Percentiles rank a stretch among this genome's conserved stretches.
Conservation (phyloP, 441 rosid genomes). For the Breynia disticha region DNA sequence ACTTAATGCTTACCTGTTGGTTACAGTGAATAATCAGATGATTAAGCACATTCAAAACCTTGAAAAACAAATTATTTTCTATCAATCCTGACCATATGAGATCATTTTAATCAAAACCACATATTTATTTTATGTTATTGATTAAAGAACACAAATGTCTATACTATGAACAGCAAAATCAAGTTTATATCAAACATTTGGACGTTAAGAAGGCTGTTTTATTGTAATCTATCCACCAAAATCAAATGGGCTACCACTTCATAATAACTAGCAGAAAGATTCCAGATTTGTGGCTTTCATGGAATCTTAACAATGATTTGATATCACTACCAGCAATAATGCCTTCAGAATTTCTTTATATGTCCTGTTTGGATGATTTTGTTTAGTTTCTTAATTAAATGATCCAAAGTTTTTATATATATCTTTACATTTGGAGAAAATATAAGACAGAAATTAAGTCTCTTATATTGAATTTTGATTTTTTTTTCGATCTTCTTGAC, state of each 20-base stretch:
- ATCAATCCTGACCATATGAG: too few species aligned
- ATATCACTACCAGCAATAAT: constrained; percentile 16
- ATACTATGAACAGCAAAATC: not conserved
- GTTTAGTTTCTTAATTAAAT: not conserved
- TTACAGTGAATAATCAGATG: too few species aligned
- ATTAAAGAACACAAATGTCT: not conserved
- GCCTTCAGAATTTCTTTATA: not conserved
- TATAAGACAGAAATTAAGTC: too few species aligned
- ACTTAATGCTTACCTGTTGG: too few species aligned
- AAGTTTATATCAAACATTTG: not conserved
- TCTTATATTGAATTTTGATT: too few species aligned
- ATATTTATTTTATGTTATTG: not conserved
- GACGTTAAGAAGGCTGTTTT: not conserved
- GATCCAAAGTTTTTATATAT: not conserved
- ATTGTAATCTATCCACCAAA: not conserved
- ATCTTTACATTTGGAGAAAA: too few species aligned
- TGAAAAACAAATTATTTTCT: too few species aligned
- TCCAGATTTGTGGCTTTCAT: constrained; percentile 11
- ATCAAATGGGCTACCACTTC: not conserved
- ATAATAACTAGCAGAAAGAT: constrained; percentile 8
- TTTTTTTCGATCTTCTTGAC: too few species aligned
- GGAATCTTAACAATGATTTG: constrained; percentile 14
- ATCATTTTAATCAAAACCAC: not conserved
- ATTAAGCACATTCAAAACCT: too few species aligned
- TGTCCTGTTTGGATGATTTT: not conserved